These are phyloP conservation scores for Fusarium continuum DNA, from an alignment of 2,329 filamentous ascomycete genomes.

Conservation along the genomic window DNA sequence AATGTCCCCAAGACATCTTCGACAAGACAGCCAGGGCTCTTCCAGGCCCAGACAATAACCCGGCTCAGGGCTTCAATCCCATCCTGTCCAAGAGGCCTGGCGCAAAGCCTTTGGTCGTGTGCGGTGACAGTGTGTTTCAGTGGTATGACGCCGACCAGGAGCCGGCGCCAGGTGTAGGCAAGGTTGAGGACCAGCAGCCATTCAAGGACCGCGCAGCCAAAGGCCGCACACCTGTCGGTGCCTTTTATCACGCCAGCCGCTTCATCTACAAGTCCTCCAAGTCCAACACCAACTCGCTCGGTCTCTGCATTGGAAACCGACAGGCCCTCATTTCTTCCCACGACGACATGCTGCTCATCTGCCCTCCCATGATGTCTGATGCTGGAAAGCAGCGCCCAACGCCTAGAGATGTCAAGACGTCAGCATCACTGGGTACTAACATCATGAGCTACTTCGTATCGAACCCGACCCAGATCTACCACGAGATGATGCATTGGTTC, in stretches of 20 bases:
- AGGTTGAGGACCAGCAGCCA: background rate
- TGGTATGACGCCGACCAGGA: constrained; percentile 7
- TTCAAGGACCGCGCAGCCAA: background rate
- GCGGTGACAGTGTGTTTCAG: background rate
- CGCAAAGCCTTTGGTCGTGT: constrained; percentile 4
- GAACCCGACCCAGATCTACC: background rate
- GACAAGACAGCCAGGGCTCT: background rate
- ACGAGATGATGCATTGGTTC: constrained; percentile 15
- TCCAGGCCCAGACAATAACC: background rate
- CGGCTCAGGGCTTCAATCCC: background rate
- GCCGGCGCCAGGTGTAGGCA: background rate
- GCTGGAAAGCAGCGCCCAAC: background rate
- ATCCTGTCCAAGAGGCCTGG: background rate
- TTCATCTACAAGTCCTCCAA: background rate
- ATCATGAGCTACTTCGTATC: background rate
- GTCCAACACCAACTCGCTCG: background rate
- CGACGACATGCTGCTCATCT: background rate
- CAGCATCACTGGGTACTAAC: background rate
- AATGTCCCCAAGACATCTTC: background rate
- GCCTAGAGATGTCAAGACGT: background rate
- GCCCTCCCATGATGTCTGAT: background rate
- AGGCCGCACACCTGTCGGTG: background rate
- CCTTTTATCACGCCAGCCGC: background rate
- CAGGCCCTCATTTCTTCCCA: background rate
- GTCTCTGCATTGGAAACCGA: background rate